Conservation (phyloP, 2,329 filamentous ascomycete genomes). For the Aspergillus tubingensis region DNA sequence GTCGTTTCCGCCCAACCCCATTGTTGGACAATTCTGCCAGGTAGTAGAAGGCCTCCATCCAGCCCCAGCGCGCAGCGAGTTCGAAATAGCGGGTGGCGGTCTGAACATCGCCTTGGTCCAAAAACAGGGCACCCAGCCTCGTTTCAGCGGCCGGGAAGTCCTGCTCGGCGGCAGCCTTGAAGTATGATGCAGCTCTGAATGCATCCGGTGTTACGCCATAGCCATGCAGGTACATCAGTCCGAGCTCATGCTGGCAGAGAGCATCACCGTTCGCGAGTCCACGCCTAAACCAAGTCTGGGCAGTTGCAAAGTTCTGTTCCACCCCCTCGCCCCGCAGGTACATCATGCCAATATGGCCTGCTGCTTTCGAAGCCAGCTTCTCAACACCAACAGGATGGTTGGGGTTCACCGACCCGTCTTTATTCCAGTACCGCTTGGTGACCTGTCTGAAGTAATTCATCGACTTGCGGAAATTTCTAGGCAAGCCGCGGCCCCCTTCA, state of each 20-base stretch:
- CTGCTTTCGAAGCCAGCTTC: conserved; percentile 77
- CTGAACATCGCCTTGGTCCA: conserved; percentile 83
- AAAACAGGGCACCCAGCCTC: conserved; percentile 76
- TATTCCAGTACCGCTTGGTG: conserved; percentile 77
- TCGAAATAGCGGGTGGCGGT: conserved; percentile 86
- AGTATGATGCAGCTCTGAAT: conserved; percentile 70
- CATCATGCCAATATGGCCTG: conserved; percentile 86
- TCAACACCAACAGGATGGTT: conserved; percentile 71
- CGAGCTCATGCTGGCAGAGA: conserved; percentile 81
- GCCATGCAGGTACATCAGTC: conserved; percentile 79
- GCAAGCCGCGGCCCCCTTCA: conserved; percentile 75
- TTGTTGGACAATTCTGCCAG: conserved; percentile 83
- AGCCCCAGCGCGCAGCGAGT: conserved; percentile 75
- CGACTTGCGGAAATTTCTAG: conserved; percentile 71
- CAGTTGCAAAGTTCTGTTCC: conserved; percentile 73
- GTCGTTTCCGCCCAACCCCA: conserved; percentile 76
- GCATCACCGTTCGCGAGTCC: conserved; percentile 75
- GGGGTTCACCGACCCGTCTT: conserved; percentile 72
- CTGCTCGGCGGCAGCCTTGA: conserved; percentile 78
- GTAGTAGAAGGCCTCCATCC: conserved; percentile 90
- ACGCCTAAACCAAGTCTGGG: conserved; percentile 79
- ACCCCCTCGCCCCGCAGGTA: conserved; percentile 85
- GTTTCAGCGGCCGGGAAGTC: conserved; percentile 80
- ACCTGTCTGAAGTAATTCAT: conserved; percentile 80
- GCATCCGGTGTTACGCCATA: conserved; percentile 71